Percentiles rank a stretch among this genome's conserved stretches.
Conservation (phyloP, 2,329 filamentous ascomycete genomes). For the Botryotinia calthae region DNA sequence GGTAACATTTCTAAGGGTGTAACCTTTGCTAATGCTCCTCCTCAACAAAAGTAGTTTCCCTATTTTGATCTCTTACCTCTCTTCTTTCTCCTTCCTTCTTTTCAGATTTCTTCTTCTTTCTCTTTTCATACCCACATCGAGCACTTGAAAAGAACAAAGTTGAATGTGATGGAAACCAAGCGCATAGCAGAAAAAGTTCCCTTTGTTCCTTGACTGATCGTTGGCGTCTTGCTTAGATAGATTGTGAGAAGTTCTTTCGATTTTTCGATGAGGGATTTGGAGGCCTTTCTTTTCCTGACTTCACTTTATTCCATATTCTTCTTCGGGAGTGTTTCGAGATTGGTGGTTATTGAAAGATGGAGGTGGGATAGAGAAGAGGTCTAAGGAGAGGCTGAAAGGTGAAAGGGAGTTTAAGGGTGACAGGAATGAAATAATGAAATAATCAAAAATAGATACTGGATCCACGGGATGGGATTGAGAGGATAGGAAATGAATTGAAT, state of each 20-base stretch:
- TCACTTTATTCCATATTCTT: slow-evolving; percentile 4
- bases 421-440: background rate
- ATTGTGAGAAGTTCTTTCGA: slow-evolving; percentile 19
- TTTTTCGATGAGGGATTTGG: background rate
- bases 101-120: background rate
- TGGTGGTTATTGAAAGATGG: background rate
- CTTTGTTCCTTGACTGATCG: slow-evolving; percentile 17
- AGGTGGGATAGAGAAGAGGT: too few species aligned
- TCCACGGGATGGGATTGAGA: slow-evolving; percentile 1
- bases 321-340: background rate
- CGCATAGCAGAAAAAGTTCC: background rate
- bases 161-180: background rate
- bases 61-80: slow-evolving; percentile 1
- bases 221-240: slow-evolving; percentile 22
- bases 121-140: background rate
- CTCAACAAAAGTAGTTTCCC: slow-evolving; percentile 25
- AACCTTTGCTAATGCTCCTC: slow-evolving; percentile 44
- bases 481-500: background rate
- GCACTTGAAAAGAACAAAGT: background rate
- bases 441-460: slow-evolving; percentile 11
- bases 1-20: slow-evolving; percentile 92
- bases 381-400: background rate
- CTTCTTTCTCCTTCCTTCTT: background rate
- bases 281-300: background rate
- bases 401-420: background rate